A percentile compares a stretch with the other conserved stretches of the same genome.
phyloP scores from a whole-genome alignment of 2,329 filamentous ascomycete genomes.

The Beauveria bassiana region DNA sequence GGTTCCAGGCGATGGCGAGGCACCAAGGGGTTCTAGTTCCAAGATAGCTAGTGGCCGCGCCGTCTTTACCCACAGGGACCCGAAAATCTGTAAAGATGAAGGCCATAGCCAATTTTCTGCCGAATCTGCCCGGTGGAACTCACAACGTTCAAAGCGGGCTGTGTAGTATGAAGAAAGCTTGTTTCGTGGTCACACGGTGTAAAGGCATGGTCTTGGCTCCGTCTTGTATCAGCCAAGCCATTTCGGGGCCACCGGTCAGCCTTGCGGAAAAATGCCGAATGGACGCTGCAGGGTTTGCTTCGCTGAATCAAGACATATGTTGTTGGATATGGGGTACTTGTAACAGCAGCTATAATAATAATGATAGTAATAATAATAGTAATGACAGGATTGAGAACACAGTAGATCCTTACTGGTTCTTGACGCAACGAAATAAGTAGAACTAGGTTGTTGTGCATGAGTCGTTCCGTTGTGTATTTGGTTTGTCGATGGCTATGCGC shows the following conservation, averaged over 20 bases:
- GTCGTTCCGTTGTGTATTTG: too few species aligned
- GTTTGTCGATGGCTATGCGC: too few species aligned
- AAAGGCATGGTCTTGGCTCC: background rate
- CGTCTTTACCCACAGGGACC: background rate
- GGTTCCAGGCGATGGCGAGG: background rate
- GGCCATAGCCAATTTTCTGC: background rate
- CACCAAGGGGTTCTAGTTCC: background rate
- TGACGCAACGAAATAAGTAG: too few species aligned
- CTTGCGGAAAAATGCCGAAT: background rate
- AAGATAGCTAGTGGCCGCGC: background rate
- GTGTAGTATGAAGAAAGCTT: background rate
- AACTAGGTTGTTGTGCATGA: too few species aligned
- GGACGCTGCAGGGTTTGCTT: background rate
- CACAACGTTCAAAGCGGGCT: background rate
- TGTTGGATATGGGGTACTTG: background rate
- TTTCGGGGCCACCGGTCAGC: background rate
- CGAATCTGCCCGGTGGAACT: background rate
- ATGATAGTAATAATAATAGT: too few species aligned
- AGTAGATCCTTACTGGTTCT: too few species aligned
- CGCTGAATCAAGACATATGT: background rate
- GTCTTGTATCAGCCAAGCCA: background rate
- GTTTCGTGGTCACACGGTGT: background rate
- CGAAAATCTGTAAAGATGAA: background rate
- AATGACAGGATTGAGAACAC: too few species aligned
- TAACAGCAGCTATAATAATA: too few species aligned